phyloP scores from a whole-genome alignment of 805 yeast genomes.

The Martiniozyma abietophila region DNA sequence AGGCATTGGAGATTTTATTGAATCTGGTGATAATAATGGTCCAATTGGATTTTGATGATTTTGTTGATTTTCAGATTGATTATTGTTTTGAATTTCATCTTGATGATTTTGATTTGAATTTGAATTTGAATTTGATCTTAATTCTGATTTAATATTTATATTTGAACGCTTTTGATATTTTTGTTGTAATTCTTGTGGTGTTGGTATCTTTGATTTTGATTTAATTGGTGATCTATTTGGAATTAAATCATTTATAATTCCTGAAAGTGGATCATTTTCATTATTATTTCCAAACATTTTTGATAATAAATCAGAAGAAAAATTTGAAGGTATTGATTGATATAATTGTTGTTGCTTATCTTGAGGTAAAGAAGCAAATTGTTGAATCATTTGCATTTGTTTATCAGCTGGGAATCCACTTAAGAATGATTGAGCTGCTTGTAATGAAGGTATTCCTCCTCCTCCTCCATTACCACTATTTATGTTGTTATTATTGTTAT shows the following conservation, averaged over 20 bases:
- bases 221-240: conserved; percentile 6
- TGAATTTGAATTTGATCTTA: too few relatives aligned
- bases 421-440: conserved; percentile 9
- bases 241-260: conserved; percentile 8
- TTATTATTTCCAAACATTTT: conserved; percentile 3
- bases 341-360: conserved; percentile 15
- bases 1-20: conserved; percentile 23
- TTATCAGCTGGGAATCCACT: conserved; percentile 12
- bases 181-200: conserved; percentile 17
- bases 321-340: conserved; percentile 10
- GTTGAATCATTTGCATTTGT: conserved; percentile 12
- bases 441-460: too few relatives aligned
- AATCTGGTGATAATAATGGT: conserved; percentile 24
- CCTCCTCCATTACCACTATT: too few relatives aligned
- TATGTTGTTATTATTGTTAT: too few relatives aligned
- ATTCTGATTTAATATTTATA: too few relatives aligned
- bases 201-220: conserved; percentile 9
- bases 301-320: conserved; percentile 3
- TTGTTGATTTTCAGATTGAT: too few relatives aligned
- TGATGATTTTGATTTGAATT: too few relatives aligned
- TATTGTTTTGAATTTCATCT: too few relatives aligned
- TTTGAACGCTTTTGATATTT: conserved; percentile 15
- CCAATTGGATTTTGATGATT: too few relatives aligned
- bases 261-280: conserved; percentile 7
- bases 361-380: conserved; percentile 11